Percentiles rank a stretch among this genome's conserved stretches.
phyloP scores from a whole-genome alignment of 192 early-diverging fungal species.

The Obelidium mucronatum region DNA sequence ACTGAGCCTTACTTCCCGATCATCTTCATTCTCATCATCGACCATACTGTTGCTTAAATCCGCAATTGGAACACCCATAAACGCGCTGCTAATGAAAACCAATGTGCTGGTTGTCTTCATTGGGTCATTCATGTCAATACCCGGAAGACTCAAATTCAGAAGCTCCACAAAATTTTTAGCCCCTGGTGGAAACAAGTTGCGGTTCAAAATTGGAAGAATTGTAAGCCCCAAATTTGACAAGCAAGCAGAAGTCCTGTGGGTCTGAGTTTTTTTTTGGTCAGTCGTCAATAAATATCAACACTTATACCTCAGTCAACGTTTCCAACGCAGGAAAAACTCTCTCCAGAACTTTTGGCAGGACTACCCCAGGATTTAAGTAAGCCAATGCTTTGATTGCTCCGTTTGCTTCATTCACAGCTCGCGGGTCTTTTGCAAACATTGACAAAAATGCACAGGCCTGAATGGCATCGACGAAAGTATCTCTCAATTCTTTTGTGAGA shows the following conservation, averaged over 20 bases:
- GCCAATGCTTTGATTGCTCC: constrained; percentile 73
- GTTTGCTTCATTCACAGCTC: constrained; percentile 64
- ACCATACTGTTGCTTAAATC: constrained; percentile 52
- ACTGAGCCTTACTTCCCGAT: constrained; percentile 69
- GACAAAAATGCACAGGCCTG: constrained; percentile 65
- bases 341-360: constrained; percentile 85
- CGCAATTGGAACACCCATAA: constrained; percentile 69
- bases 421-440: constrained; percentile 80
- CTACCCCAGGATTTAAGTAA: constrained; percentile 78
- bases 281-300: neutral
- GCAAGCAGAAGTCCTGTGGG: constrained; percentile 87
- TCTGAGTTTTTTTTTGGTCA: constrained; percentile 63
- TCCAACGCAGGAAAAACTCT: constrained; percentile 88
- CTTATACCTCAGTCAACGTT: constrained; percentile 71
- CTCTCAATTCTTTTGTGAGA: constrained; percentile 61
- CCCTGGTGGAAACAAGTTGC: constrained; percentile 82
- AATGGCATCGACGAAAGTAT: constrained; percentile 71
- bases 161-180: constrained; percentile 81
- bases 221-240: constrained; percentile 77
- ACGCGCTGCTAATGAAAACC: constrained; percentile 70
- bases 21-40: constrained; percentile 55
- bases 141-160: constrained; percentile 82
- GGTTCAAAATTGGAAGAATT: constrained; percentile 74
- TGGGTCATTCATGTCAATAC: constrained; percentile 94
- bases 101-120: constrained; percentile 77